Evolutionary conservation across 2,329 filamentous ascomycete genomes (phyloP), one percentile per base, ranked within the genome.

Genomic region (Penicillium sp.): DNA sequence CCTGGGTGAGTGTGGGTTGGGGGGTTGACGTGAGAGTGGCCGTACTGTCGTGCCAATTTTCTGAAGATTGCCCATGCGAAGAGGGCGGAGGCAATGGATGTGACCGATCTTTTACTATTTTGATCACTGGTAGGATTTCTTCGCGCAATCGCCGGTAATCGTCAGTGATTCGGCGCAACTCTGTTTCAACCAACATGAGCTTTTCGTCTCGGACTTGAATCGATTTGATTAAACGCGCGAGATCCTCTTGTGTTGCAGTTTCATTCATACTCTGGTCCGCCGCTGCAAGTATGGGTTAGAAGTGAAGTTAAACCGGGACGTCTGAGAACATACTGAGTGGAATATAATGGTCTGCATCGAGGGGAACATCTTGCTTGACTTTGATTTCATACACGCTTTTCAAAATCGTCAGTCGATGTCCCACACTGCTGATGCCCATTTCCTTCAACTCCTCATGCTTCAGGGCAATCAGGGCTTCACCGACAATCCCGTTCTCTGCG

Each of bases 331-430:
- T 87, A 96, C 93, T 94, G 50, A 94, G 81, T 38, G 94, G 94
- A 51, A 97, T 84, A 73, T 97, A 99, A 75, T 97, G 91, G 69
- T 97, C 93, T 61, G 89, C 88, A 71, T 97, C 93, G 67, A 97
- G 85, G 17, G 91, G 89, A 59, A 97, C 86, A 68, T 96, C 92
- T 71, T 97, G 93, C 63, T 91, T 91, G 74, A 93, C 89, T 79
- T 99, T 99, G 71, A 94, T 88, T 71, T 97, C 93, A 78, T 97
- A 97, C 54, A 97, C 92, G 69, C 88, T 93, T 79, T 97, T 97
- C 58, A 99, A 83, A 57, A 99, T 95, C 23, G 92, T 96, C 68
- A 99, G 82, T 59, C 94, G 88, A 78, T 99, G 94, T 41, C 94
- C 94, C 48, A 97, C 91, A 77, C 93, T 97, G 62, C 82, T 81